Base-by-base conservation (phyloP, 2,329 filamentous ascomycete species). In the Fusarium sp. region DNA sequence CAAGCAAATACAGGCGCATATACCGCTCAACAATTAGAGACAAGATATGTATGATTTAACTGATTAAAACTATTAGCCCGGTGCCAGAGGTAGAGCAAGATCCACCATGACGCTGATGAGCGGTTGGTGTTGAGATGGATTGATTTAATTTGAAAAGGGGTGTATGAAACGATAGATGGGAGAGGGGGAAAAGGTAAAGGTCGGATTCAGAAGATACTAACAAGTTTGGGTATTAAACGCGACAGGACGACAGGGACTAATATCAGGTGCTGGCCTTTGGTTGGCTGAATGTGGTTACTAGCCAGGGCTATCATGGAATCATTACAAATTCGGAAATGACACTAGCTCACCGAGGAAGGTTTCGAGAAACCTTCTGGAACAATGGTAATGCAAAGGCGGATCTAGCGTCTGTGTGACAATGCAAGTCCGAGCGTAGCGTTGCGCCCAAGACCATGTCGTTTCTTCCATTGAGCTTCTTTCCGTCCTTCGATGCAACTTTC, bases 351-450 rank as follows among this genome's bases (percentile, higher is more conserved):
- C 57, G 52, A 58, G 75, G 78, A 74, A 80, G 74, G 74, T 70
- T 81, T 81, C 80, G 74, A 75, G 80, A 81, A 81, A 72, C 60
- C 69, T 76, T 76, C 72, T 75, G 69, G 73, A 75, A 75, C 63
- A 71, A 69, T 66, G 53, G 53, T 65, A 62, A 71, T 61, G 59
- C 56, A 64, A 32, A 60, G 52, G 55, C 63, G 55, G 44, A 71
- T 65, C 64, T 71, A 70, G 68, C 64, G 67, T 52, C 40, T 58
- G 46, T 53, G 48, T 65, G 60, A 69, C 53, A 65, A 62, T 62
- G 68, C 52, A 46, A 65, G 68, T 58, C 57, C 49, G 53, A 66
- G 68, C 64, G 68, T 71, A 71, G 69, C 69, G 69, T 65, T 69
- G 65, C 64, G 69, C 65, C 65, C 56, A 49, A 38, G 58, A 45